These are phyloP conservation scores for Arabidopsis suecica DNA, from an alignment of 345 rosid genomes.

Conservation along the genomic window DNA sequence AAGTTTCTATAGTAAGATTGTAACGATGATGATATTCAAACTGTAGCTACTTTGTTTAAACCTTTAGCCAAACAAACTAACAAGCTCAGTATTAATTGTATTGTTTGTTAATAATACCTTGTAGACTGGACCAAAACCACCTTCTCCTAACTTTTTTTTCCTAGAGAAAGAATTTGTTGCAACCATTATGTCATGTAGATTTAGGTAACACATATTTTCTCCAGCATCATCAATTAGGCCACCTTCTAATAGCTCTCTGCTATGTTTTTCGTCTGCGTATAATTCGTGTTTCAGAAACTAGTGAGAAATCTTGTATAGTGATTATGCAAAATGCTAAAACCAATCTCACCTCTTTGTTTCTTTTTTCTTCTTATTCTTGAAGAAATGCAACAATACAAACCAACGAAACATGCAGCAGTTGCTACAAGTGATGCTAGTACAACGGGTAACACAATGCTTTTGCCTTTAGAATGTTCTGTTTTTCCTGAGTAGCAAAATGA, in stretches of 20 bases:
- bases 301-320: too few relatives aligned
- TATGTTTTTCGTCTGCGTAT: not conserved
- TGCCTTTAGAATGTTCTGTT: not conserved
- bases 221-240: not conserved
- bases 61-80: not conserved
- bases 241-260: not conserved
- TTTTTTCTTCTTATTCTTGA: not conserved
- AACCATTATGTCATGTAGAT: not conserved
- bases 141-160: slow-evolving; percentile 8
- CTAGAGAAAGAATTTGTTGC: slow-evolving; percentile 9
- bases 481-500: not conserved
- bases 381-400: not conserved
- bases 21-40: not conserved
- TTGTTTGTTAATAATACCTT: slow-evolving; percentile 2
- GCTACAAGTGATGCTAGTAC: not conserved
- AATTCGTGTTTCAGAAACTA: not conserved
- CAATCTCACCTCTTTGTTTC: not conserved
- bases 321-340: not conserved
- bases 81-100: not conserved
- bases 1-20: not conserved
- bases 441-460: not conserved
- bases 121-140: slow-evolving; percentile 19
- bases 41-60: not conserved
- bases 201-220: not conserved
- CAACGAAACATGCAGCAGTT: not conserved